Evolutionary conservation across 2,329 filamentous ascomycete species (phyloP).

Genomic region (Mycosphaerella arachidis): DNA sequence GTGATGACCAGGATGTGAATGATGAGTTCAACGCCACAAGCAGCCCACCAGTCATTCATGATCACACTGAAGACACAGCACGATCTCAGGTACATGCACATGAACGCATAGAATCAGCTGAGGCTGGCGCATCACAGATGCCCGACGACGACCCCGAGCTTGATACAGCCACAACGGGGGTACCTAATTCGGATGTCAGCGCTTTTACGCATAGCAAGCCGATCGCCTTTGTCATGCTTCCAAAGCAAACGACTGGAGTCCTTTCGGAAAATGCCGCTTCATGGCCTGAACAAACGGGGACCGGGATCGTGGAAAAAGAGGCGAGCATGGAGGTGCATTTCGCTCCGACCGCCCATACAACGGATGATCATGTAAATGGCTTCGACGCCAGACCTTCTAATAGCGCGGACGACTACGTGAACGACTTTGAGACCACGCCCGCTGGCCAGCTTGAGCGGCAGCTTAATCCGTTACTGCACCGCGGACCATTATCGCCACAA

Average conservation of each 20-base stretch:
- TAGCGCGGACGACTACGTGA: not conserved
- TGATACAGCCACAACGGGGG: not conserved
- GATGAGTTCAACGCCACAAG: not conserved
- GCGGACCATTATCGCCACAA: not conserved
- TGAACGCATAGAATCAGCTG: too few species aligned
- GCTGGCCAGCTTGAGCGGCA: not conserved
- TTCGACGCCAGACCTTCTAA: too few species aligned
- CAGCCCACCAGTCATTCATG: not conserved
- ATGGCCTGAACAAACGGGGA: not conserved
- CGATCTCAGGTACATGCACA: not conserved
- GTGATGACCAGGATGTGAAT: not conserved
- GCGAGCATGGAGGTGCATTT: not conserved
- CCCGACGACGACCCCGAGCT: not conserved
- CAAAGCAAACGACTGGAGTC: not conserved
- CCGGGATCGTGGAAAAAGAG: not conserved
- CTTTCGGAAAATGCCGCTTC: not conserved
- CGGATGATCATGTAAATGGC: not conserved
- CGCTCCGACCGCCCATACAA: not conserved
- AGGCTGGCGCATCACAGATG: not conserved
- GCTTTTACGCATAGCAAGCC: not conserved
- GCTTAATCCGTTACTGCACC: not conserved
- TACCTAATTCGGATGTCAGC: too few species aligned
- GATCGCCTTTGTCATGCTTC: not conserved
- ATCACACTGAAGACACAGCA: not conserved
- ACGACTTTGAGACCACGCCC: not conserved